Conservation (phyloP, 2,329 filamentous ascomycete genomes). For the Arthrobotrys pseudoclavata region DNA sequence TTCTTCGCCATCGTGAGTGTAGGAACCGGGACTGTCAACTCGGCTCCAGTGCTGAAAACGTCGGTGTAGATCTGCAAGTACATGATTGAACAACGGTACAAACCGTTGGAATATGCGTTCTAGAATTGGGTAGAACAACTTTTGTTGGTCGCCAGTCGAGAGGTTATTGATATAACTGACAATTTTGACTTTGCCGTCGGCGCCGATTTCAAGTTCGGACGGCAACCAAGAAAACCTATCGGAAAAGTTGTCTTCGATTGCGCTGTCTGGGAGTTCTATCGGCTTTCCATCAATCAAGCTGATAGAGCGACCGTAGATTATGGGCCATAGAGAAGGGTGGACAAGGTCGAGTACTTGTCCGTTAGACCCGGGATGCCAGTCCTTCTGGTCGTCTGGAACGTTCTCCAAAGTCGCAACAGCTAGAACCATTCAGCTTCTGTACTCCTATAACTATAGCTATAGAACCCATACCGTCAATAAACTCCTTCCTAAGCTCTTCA, state of each 20-base stretch:
- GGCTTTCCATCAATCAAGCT: slow-evolving; percentile 41
- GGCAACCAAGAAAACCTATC: slow-evolving; percentile 53
- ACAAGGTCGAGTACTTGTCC: slow-evolving; percentile 74
- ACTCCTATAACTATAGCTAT: neutral
- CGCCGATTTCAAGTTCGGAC: slow-evolving; percentile 40
- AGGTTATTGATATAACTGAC: slow-evolving; percentile 57
- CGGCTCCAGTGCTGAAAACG: neutral
- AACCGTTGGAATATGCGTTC: slow-evolving; percentile 54
- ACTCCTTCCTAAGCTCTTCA: slow-evolving; percentile 29
- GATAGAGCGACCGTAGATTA: slow-evolving; percentile 69
- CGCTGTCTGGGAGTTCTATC: slow-evolving; percentile 33
- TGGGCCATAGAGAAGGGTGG: slow-evolving; percentile 75
- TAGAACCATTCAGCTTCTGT: neutral
- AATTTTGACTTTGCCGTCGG: slow-evolving; percentile 52
- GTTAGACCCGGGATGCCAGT: slow-evolving; percentile 75
- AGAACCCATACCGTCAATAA: slow-evolving; percentile 44
- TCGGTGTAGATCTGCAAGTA: slow-evolving; percentile 33
- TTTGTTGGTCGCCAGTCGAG: slow-evolving; percentile 11
- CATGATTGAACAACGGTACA: slow-evolving; percentile 56
- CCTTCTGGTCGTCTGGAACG: slow-evolving; percentile 69
- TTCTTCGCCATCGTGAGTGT: slow-evolving; percentile 9
- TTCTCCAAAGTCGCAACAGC: slow-evolving; percentile 70
- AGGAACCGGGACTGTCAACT: slow-evolving; percentile 11
- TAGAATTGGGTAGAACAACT: slow-evolving; percentile 50
- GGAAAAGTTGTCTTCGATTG: slow-evolving; percentile 35